Conservation (phyloP, 108 stramenopile genomes). For the Schizochytrium sp. region DNA sequence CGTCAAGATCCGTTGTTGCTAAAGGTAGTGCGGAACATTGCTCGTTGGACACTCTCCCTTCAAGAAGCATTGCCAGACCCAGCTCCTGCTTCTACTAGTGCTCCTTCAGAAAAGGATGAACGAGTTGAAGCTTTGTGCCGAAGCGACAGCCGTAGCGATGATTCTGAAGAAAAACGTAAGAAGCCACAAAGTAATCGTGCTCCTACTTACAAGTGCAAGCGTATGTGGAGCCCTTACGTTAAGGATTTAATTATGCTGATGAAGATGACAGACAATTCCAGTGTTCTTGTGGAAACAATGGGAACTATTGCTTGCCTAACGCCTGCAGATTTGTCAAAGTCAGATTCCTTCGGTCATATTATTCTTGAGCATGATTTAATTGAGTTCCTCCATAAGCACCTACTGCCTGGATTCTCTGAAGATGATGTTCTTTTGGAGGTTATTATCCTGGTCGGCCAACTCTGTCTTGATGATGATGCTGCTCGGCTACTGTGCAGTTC, state of each 20-base stretch:
- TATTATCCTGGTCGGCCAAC: conserved; percentile 31
- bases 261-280: conserved; percentile 68
- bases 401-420: conserved; percentile 78
- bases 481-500: conserved; percentile 59
- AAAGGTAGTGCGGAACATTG: conserved; percentile 76
- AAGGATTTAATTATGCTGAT: conserved; percentile 67
- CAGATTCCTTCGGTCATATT: conserved; percentile 67
- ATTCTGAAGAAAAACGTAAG: neutral
- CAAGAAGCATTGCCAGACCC: conserved; percentile 68
- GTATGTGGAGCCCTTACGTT: conserved; percentile 74
- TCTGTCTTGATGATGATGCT: conserved; percentile 56
- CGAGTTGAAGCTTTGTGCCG: neutral
- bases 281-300: conserved; percentile 65
- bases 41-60: conserved; percentile 70
- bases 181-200: conserved; percentile 32
- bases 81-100: neutral
- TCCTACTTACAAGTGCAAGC: conserved; percentile 67
- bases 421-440: conserved; percentile 76
- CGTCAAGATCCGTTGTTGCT: conserved; percentile 70
- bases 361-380: conserved; percentile 70
- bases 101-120: neutral
- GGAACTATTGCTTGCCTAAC: conserved; percentile 76
- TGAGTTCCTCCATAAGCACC: conserved; percentile 72
- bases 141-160: neutral
- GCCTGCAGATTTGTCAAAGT: conserved; percentile 71